These are phyloP conservation scores for Phytophthora sojae DNA, from an alignment of 352 stramenopile genomes.

Conservation along the genomic window DNA sequence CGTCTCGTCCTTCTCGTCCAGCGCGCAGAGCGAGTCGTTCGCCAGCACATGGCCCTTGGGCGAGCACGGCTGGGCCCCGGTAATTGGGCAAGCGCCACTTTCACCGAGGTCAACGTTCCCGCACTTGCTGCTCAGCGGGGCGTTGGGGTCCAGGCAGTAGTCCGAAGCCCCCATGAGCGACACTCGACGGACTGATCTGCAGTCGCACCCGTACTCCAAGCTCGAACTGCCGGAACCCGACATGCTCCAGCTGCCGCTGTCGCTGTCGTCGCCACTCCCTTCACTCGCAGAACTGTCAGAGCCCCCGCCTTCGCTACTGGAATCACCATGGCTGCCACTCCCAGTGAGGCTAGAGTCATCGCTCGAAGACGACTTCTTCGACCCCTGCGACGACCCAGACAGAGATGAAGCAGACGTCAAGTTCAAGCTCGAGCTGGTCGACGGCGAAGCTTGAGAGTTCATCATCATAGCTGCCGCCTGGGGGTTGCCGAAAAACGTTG, in stretches of 20 bases:
- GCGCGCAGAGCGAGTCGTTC: constrained; percentile 66
- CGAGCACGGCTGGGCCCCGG: constrained; percentile 63
- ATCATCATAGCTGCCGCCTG: constrained; percentile 6
- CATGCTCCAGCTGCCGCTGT: constrained; percentile 29
- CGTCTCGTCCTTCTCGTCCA: constrained; percentile 67
- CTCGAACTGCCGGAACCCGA: constrained; percentile 39
- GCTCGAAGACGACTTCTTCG: constrained; percentile 14
- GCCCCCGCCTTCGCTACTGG: constrained; percentile 1
- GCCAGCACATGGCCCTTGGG: constrained; percentile 63
- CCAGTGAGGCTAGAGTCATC: constrained; percentile 1
- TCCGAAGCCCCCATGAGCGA: constrained; percentile 79
- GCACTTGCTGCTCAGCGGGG: constrained; percentile 66
- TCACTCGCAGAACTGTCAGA: constrained; percentile 13
- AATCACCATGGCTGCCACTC: not conserved
- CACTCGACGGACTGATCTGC: constrained; percentile 49
- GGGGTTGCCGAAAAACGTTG: constrained; percentile 12
- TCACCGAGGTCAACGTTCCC: constrained; percentile 62
- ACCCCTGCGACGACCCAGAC: constrained; percentile 21
- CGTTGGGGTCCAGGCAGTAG: constrained; percentile 64
- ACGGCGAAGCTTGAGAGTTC: constrained; percentile 7
- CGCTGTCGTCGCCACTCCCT: constrained; percentile 27
- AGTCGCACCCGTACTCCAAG: constrained; percentile 55
- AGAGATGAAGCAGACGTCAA: constrained; percentile 11
- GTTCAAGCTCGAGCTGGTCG: constrained; percentile 4
- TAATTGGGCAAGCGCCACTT: constrained; percentile 61